Conservation (phyloP, 176 grass and related monocot genomes). For the Rhynchospora breviuscula region DNA sequence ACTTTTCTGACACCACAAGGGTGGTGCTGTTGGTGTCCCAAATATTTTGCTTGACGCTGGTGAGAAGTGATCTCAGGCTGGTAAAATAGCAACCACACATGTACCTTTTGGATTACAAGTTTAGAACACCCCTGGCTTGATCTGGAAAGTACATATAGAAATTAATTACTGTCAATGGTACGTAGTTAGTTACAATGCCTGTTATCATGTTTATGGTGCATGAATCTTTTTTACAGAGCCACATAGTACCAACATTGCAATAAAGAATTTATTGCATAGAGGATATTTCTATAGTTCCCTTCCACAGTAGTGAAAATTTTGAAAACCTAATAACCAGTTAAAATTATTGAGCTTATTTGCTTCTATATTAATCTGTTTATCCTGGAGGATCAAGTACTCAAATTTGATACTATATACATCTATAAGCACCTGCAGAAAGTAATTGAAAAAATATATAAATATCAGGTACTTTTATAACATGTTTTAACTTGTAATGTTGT, state of each 20-base stretch:
- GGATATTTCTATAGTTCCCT: background rate
- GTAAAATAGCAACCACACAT: background rate
- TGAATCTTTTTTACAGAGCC: background rate
- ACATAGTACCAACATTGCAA: background rate
- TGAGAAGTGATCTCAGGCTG: too few species aligned
- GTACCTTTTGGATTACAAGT: background rate
- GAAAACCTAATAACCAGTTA: too few species aligned
- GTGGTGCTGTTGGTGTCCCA: too few species aligned
- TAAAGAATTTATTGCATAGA: background rate
- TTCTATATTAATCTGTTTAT: background rate
- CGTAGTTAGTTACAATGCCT: background rate
- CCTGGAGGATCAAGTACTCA: background rate
- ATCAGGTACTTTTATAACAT: background rate
- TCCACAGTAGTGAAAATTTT: too few species aligned
- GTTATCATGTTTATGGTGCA: background rate
- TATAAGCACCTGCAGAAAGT: too few species aligned
- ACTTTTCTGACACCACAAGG: background rate
- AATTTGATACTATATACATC: background rate
- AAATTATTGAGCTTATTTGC: too few species aligned
- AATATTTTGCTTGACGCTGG: too few species aligned
- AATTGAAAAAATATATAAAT: background rate
- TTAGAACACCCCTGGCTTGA: background rate
- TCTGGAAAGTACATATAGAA: background rate
- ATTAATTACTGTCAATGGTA: background rate
- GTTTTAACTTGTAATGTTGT: too few species aligned